These are phyloP conservation scores for Neodidymelliopsis sp. DNA, from an alignment of 2,329 filamentous ascomycete species.

Conservation along the genomic window DNA sequence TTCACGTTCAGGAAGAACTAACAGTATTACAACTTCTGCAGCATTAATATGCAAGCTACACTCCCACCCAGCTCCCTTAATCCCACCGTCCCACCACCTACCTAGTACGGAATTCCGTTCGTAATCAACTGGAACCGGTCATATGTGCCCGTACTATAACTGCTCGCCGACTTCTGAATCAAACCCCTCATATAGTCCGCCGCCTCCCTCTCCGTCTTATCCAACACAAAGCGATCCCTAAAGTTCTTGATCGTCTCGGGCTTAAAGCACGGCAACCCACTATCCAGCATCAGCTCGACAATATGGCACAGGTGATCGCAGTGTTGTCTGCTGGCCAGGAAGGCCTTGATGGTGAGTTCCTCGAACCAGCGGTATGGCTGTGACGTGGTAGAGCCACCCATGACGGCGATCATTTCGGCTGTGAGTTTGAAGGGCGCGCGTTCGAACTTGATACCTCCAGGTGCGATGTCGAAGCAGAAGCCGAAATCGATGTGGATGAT, in stretches of 20 bases:
- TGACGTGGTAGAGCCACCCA: slow-evolving; percentile 82
- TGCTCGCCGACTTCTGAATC: slow-evolving; percentile 88
- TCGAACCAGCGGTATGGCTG: slow-evolving; percentile 97
- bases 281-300: slow-evolving; percentile 94
- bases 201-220: slow-evolving; percentile 89
- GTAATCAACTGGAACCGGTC: slow-evolving; percentile 98
- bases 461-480: slow-evolving; percentile 99
- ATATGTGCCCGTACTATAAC: slow-evolving; percentile 91
- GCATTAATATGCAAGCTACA: too few relatives aligned
- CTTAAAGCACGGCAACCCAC: slow-evolving; percentile 96
- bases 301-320: slow-evolving; percentile 89
- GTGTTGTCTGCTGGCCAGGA: slow-evolving; percentile 85
- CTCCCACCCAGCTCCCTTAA: not conserved
- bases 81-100: not conserved
- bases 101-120: slow-evolving; percentile 92
- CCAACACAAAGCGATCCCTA: slow-evolving; percentile 88
- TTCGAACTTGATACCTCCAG: slow-evolving; percentile 96
- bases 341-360: slow-evolving; percentile 94
- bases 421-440: slow-evolving; percentile 98
- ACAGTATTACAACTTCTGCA: too few relatives aligned
- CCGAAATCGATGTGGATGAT: slow-evolving; percentile 99
- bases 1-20: too few relatives aligned
- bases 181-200: slow-evolving; percentile 92
- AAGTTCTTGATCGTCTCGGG: slow-evolving; percentile 94
- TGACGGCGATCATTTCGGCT: slow-evolving; percentile 97